Evolutionary conservation across 2,329 filamentous ascomycete species (phyloP), one percentile per base, ranked within the genome.

Genomic region (Fusarium heterosporum): DNA sequence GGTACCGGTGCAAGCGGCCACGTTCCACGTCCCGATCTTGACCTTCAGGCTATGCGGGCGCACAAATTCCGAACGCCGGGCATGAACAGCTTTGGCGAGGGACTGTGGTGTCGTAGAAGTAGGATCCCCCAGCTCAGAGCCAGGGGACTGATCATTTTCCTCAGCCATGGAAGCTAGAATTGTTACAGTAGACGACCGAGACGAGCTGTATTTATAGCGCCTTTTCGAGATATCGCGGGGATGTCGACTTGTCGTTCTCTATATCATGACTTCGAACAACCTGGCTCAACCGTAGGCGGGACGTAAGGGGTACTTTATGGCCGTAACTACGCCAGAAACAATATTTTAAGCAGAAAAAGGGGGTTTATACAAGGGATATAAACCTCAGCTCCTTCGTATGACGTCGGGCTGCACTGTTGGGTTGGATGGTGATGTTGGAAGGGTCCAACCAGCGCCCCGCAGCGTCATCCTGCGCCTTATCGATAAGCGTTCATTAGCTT

Each of bases 1-100:
- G 1, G 93, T 93, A 25, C 92, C 93, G 13, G 92, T 88, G 67
- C 91, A 89, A 2, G 90, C 89, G 6, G 93, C 96, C 16, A 97
- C 93, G 78, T 99, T 99, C 96, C 96, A 99, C 0, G 92, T 91
- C 40, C 95, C 96, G 50, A 99, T 85, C 79, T 97, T 97, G 78
- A 99, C 87, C 68, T 89, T 90, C 70, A 97, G 87, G 49, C 86
- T 86, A 75, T 89, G 89, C 41, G 89, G 87, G 36, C 89, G 87
- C 26, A 91, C 90, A 76, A 94, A 99, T 77, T 98, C 94, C 47
- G 86, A 81, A 72, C 89, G 87, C 53, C 96, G 87, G 38, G 91
- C 89, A 74, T 90, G 87, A 38, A 98, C 82, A 29, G 87, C 87
- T 63, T 82, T 83, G 43, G 87, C 86, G n/a, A 90, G 84, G 5